Evolutionary conservation across 2,329 filamentous ascomycete genomes (phyloP), one percentile per base, ranked within the genome.

Genomic region (Aspergillus neoniger): DNA sequence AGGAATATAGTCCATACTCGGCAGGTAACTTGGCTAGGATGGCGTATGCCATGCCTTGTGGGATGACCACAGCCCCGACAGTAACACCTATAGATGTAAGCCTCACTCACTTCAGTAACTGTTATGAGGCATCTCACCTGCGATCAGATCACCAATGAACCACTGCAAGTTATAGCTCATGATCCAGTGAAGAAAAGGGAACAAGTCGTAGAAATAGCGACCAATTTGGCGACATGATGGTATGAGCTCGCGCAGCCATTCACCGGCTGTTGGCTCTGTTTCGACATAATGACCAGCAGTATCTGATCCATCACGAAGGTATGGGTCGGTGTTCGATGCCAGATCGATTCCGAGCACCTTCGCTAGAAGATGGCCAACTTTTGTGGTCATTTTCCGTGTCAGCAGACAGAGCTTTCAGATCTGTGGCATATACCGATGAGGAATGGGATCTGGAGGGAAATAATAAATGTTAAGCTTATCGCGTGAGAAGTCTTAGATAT

Each of bases 41-140:
- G 30, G 94, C 93, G 77, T 98, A 98, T 0, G 94, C 93, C 94
- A 98, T 97, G 63, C 92, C 90, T 74, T 98, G 94, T 5, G 94
- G 94, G n/a, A 98, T 91, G 21, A 97, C 92, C 21, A 92, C 90
- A 52, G 88, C 84, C 38, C 90, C 90, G 54, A 91, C 86, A 2
- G 88, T 91, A 62, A 91, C 82, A 79, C 86, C 85, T 87, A 53
- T n/a, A 54, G 17, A 36, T 85, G 72, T 47, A 21, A 47, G 39
- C 39, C 39, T 43, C 39, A 1, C 15, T 17, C n/a, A 3, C 15
- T n/a, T 43, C n/a, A 5, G 17, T 3, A 10, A 19, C 15, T 43
- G 0, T 14, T 5, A 14, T 6, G 5, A 36, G 12, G 5, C 12
- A 36, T 36, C 44, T 48, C 73, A 90, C 91, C 94, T 60, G 95